A percentile compares a stretch with the other conserved stretches of the same genome.
These are phyloP conservation scores for Candida dajiaensis DNA, from an alignment of 805 yeast species.

Conservation along the genomic window DNA sequence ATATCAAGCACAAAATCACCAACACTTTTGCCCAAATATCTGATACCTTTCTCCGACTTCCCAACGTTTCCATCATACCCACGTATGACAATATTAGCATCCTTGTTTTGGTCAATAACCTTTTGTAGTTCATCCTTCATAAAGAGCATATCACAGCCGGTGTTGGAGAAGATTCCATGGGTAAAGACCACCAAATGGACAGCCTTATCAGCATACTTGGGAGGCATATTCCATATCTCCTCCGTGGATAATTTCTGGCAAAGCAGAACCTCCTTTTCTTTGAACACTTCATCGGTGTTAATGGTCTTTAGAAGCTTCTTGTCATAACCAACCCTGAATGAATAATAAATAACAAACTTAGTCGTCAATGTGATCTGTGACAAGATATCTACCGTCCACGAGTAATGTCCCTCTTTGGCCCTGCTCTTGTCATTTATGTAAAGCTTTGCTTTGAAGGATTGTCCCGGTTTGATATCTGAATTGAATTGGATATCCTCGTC, in stretches of 20 bases:
- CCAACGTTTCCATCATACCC: conserved; percentile 84
- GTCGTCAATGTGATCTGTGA: conserved; percentile 75
- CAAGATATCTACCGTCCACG: conserved; percentile 76
- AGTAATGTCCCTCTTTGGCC: conserved; percentile 31
- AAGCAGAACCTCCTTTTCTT: conserved; percentile 5
- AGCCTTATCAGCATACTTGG: conserved; percentile 43
- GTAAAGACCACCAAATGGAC: conserved; percentile 81
- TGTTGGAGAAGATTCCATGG: conserved; percentile 89
- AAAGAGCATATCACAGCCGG: conserved; percentile 85
- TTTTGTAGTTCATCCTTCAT: conserved; percentile 74
- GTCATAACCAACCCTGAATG: conserved; percentile 50
- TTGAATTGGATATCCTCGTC: conserved; percentile 39
- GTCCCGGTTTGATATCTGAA: conserved; percentile 65
- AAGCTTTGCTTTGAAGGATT: conserved; percentile 53
- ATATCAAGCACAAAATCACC: conserved; percentile 54
- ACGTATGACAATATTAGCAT: conserved; percentile 60
- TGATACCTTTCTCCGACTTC: conserved; percentile 83
- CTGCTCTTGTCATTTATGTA: conserved; percentile 41
- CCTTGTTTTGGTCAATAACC: conserved; percentile 10
- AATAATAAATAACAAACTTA: conserved; percentile 62
- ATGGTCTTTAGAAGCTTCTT: conserved; percentile 16
- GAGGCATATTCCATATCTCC: conserved; percentile 73
- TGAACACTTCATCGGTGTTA: not conserved
- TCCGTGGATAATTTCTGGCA: conserved; percentile 46
- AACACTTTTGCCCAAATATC: conserved; percentile 73